These are phyloP conservation scores for Boletus smithii DNA, from an alignment of 1,284 basidiomycete genomes.

Conservation along the genomic window DNA sequence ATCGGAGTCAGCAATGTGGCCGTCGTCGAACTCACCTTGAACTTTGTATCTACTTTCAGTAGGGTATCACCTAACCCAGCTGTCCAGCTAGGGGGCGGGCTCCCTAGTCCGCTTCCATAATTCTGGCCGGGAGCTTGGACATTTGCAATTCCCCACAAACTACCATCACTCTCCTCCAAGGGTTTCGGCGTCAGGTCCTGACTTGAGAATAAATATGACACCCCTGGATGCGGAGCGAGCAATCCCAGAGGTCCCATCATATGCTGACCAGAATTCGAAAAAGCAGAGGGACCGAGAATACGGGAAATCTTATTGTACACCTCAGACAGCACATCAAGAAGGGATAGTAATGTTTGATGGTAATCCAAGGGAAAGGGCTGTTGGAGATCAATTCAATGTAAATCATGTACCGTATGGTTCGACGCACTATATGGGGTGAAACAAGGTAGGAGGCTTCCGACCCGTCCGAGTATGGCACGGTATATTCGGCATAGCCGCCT, in stretches of 20 bases:
- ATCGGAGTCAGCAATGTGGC: conserved; percentile 1
- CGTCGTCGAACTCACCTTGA: conserved; percentile 57
- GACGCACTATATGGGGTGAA: conserved; percentile 67
- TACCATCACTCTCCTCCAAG: conserved; percentile 45
- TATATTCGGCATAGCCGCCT: conserved; percentile 57
- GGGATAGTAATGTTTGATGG: conserved; percentile 79
- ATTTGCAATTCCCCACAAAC: conserved; percentile 70
- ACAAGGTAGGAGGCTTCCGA: conserved; percentile 70
- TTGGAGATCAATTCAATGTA: conserved; percentile 4
- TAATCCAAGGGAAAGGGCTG: conserved; percentile 86
- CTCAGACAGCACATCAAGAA: conserved; percentile 83
- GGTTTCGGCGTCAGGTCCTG: conserved; percentile 34
- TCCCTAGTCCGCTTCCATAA: conserved; percentile 37
- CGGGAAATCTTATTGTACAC: conserved; percentile 81
- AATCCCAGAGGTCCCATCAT: conserved; percentile 75
- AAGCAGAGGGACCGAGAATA: conserved; percentile 73
- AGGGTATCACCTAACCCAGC: conserved; percentile 66
- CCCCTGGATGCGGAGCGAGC: conserved; percentile 71
- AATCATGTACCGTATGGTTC: neutral
- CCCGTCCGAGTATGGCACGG: conserved; percentile 55
- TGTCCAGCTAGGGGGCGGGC: conserved; percentile 60
- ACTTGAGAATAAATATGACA: conserved; percentile 70
- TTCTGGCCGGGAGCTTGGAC: conserved; percentile 33
- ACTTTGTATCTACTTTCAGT: conserved; percentile 73
- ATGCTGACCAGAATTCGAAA: conserved; percentile 56